Evolutionary conservation across 2,329 filamentous ascomycete genomes (phyloP), one percentile per base, ranked within the genome.

Genomic region (Beauveria pseudobassiana): DNA sequence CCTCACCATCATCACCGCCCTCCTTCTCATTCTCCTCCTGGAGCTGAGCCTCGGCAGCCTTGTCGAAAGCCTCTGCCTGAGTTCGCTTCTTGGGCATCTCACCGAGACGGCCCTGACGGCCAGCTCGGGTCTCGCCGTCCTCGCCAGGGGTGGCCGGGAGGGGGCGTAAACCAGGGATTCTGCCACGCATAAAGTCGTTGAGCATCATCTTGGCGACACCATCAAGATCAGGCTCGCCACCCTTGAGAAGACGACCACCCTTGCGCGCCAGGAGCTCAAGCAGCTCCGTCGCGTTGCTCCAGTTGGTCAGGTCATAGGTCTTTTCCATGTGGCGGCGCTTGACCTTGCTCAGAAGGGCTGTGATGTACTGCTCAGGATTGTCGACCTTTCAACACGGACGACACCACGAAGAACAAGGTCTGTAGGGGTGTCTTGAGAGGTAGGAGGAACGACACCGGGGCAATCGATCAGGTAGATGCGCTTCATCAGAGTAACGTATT

Each of bases 161-260:
- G 87, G 9, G 91, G 87, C 0, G 90, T 95, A 71, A 92, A 99
- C 95, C 96, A 99, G 1, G 95, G 28, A 98, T 90, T 76, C 93
- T 97, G 62, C 95, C 95, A 65, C 95, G 81, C 70, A 98, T 85
- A 73, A 98, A 99, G 71, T 99, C 95, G 69, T 96, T 98, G 63
- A 99, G 78, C 1, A 99, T 89, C 86, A 96, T 96, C 76, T 96
- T 96, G 1, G 95, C 95, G 53, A 96, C 92, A 69, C 93, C 92
- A 69, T 98, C 93, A 61, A 97, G 78, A 73, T 99, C 95, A 4
- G 93, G 89, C 73, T 98, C 95, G n/a, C 93, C 95, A 62, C 91
- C 93, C 72, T 91, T 92, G 18, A 98, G 78, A 22, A 99, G 77
- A 67, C 93, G 84, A 18, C 95, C 95, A 62, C 87, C 87, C 74